Conservation (phyloP, 2,329 filamentous ascomycete genomes). For the Ophidiomyces ophidiicola region DNA sequence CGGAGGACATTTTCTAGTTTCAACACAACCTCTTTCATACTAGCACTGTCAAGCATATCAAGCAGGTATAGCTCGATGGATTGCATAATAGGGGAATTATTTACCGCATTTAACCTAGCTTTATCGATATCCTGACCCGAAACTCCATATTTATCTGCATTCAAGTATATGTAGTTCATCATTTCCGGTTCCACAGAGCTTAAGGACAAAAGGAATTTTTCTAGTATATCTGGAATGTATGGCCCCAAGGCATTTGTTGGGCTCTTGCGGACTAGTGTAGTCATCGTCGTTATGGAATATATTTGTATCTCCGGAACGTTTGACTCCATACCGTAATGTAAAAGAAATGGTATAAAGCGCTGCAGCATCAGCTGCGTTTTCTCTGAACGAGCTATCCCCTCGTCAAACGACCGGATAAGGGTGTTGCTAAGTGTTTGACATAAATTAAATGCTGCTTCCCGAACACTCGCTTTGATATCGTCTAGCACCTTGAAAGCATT, state of each 20-base stretch:
- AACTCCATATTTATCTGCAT: slow-evolving; percentile 69
- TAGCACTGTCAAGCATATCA: slow-evolving; percentile 63
- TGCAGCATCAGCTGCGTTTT: slow-evolving; percentile 68
- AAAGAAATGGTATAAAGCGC: slow-evolving; percentile 76
- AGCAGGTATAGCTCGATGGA: slow-evolving; percentile 73
- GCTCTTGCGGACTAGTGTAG: slow-evolving; percentile 82
- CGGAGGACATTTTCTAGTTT: slow-evolving; percentile 69
- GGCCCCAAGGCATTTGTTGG: slow-evolving; percentile 61
- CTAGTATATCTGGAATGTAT: slow-evolving; percentile 70
- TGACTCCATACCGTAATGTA: slow-evolving; percentile 80
- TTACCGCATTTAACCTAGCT: slow-evolving; percentile 66
- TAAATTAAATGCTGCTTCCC: slow-evolving; percentile 65
- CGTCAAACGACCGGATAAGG: slow-evolving; percentile 72
- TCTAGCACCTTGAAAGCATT: slow-evolving; percentile 83
- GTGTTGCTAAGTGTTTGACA: slow-evolving; percentile 76
- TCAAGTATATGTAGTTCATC: slow-evolving; percentile 85
- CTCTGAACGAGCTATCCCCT: slow-evolving; percentile 53
- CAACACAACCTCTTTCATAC: slow-evolving; percentile 63
- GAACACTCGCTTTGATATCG: slow-evolving; percentile 87
- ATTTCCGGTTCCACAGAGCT: slow-evolving; percentile 81
- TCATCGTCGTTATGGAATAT: slow-evolving; percentile 69
- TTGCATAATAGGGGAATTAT: slow-evolving; percentile 79
- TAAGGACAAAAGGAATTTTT: slow-evolving; percentile 66
- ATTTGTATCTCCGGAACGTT: slow-evolving; percentile 74
- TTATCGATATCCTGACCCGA: slow-evolving; percentile 86